A percentile compares a stretch with the other conserved stretches of the same genome.
phyloP scores from a whole-genome alignment of 2,329 filamentous ascomycete genomes.

The Dendrostoma leiphaemia region DNA sequence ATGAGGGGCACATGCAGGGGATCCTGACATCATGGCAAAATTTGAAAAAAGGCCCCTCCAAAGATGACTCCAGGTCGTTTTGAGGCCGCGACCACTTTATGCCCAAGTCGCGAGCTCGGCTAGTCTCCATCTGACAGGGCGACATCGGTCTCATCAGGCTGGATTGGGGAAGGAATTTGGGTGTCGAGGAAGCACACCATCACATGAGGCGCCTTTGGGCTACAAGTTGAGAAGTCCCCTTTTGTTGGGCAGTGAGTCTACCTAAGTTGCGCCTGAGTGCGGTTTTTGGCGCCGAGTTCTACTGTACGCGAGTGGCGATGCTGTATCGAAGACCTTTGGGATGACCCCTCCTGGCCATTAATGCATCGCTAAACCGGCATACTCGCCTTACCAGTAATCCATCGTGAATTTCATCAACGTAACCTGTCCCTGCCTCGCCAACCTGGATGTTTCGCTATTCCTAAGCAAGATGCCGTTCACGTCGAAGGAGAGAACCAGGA shows the following conservation, averaged over 20 bases:
- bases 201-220: not conserved
- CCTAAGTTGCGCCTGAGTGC: slow-evolving; percentile 20
- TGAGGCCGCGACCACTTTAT: not conserved
- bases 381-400: slow-evolving; percentile 16
- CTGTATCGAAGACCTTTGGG: slow-evolving; percentile 14
- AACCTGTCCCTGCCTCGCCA: slow-evolving; percentile 13
- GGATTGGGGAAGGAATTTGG: not conserved
- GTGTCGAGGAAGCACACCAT: not conserved
- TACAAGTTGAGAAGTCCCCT: not conserved
- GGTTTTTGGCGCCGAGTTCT: slow-evolving; percentile 15
- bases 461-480: slow-evolving; percentile 20
- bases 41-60: slow-evolving; percentile 3
- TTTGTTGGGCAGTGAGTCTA: slow-evolving; percentile 18
- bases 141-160: not conserved
- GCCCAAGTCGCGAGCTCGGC: not conserved
- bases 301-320: slow-evolving; percentile 15
- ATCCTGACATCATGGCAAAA: slow-evolving; percentile 20
- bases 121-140: not conserved
- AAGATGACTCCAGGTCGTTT: not conserved
- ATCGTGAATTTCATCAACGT: slow-evolving; percentile 18
- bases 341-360: slow-evolving; percentile 17
- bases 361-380: slow-evolving; percentile 16
- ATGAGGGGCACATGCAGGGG: slow-evolving; percentile 16
- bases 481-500: slow-evolving; percentile 16
- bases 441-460: slow-evolving; percentile 19